phyloP scores from a whole-genome alignment of 352 stramenopile species.

The Phytophthora quininea region DNA sequence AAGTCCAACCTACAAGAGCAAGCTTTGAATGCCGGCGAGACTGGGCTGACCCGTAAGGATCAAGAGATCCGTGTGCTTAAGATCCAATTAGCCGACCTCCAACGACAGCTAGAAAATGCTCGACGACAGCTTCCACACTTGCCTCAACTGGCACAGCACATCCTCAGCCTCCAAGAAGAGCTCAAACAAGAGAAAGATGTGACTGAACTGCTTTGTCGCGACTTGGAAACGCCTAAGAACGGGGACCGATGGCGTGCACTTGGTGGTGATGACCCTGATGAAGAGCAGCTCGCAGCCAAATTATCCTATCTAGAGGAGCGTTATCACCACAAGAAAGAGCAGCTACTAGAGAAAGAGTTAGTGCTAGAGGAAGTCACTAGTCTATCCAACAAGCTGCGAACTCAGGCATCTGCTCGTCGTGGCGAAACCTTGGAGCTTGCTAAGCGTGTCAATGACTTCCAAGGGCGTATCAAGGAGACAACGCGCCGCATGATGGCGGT shows the following conservation, averaged over 20 bases:
- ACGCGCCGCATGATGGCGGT: slow-evolving; percentile 95
- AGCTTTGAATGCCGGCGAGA: slow-evolving; percentile 80
- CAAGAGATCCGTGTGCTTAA: slow-evolving; percentile 76
- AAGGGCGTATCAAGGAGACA: slow-evolving; percentile 89
- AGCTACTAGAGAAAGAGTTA: slow-evolving; percentile 94
- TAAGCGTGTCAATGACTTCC: slow-evolving; percentile 92
- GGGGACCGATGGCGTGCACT: slow-evolving; percentile 87
- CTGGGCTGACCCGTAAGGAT: slow-evolving; percentile 82
- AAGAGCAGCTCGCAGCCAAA: slow-evolving; percentile 88
- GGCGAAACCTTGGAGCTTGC: slow-evolving; percentile 84
- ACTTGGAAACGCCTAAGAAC: slow-evolving; percentile 93
- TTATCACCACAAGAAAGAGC: slow-evolving; percentile 92
- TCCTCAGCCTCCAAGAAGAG: slow-evolving; percentile 83
- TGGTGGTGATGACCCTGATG: slow-evolving; percentile 88
- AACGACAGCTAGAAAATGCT: slow-evolving; percentile 84
- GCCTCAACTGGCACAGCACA: slow-evolving; percentile 80
- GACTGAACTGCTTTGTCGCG: slow-evolving; percentile 88
- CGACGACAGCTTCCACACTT: slow-evolving; percentile 77
- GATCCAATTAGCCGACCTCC: slow-evolving; percentile 84
- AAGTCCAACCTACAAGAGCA: slow-evolving; percentile 92
- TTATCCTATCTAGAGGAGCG: slow-evolving; percentile 86
- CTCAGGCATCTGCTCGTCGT: slow-evolving; percentile 75
- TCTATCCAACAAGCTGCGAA: slow-evolving; percentile 84
- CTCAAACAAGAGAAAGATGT: slow-evolving; percentile 86
- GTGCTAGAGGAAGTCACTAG: slow-evolving; percentile 94